These are phyloP conservation scores for Pharnaceum exiguum DNA, from an alignment of 148 eudicot species.

Conservation along the genomic window DNA sequence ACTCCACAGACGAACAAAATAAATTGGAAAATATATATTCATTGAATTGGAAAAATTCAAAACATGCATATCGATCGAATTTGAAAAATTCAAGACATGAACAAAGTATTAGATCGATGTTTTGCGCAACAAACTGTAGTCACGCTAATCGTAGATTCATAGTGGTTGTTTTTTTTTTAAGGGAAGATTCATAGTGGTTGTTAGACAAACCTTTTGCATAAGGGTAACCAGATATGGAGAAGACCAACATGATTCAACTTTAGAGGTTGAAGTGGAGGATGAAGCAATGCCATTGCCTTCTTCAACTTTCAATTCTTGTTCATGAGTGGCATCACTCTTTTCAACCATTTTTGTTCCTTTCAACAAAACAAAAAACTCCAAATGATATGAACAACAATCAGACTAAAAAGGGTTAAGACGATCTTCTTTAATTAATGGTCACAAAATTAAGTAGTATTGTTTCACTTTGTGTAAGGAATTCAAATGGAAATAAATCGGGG, in stretches of 20 bases:
- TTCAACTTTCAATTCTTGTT: slow-evolving; percentile 27
- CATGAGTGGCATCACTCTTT: slow-evolving; percentile 19
- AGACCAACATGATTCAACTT: slow-evolving; percentile 12
- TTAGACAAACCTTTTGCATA: slow-evolving; percentile 42
- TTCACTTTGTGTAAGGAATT: too few species aligned
- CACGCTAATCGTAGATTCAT: not conserved
- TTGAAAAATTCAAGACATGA: too few species aligned
- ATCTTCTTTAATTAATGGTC: not conserved
- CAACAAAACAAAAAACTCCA: too few species aligned
- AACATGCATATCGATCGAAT: too few species aligned
- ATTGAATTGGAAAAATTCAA: too few species aligned
- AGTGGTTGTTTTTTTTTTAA: not conserved
- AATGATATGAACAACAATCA: not conserved
- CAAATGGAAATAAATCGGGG: too few species aligned
- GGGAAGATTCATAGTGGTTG: not conserved
- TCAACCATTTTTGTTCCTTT: slow-evolving; percentile 13
- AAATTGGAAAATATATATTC: too few species aligned
- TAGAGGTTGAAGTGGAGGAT: not conserved
- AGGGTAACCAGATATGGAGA: slow-evolving; percentile 32
- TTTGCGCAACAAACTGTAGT: not conserved
- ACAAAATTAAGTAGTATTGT: too few species aligned
- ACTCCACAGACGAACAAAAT: too few species aligned
- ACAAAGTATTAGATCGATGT: too few species aligned
- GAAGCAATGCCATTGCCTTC: slow-evolving; percentile 14
- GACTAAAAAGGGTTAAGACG: not conserved